Evolutionary conservation across 129 eudicot species (phyloP), one percentile per base, ranked within the genome.

Genomic region (Flaveria brownii): DNA sequence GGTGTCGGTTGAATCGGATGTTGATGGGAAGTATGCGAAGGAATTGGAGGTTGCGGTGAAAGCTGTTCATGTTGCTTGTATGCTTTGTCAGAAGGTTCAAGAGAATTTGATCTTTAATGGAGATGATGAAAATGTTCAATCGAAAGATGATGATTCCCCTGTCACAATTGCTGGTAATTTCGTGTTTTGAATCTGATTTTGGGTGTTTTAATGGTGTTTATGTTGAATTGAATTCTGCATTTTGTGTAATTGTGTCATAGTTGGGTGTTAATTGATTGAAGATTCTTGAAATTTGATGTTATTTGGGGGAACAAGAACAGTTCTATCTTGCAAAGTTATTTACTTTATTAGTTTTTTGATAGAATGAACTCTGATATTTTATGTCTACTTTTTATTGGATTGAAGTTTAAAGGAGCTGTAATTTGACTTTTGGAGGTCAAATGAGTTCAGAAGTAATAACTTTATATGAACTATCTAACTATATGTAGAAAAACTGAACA

Each of bases 61-160:
- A 82, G 97, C 96, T 45, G 97, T 92, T 57, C 97, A 92, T 77
- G 76, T 92, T 87, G 96, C 97, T 8, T 89, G 87, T 81, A 83
- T 90, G 78, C 82, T 92, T 25, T 92, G 96, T 70, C 87, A 86
- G 72, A 87, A 71, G 73, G 88, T 89, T 72, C 97, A 92, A 83
- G 75, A 87, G 55, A 72, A 70, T 70, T 75, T 92, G 81, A 67
- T 89, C 56, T 78, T 81, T 12, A 83, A 82, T 61, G 76, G 82
- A 52, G 36, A 30, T 75, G 81, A 9, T 46, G 83, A 82, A 11
- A 89, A 83, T 30, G 93, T 92, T 63, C 96, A 87, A 22, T 82
- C 96, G 57, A 92, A 92, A 87, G 88, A 86, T 77, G 96, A 92
- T 62, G 77, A 84, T 78, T 92, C 97, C 51, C 97, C 89, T 64